A percentile compares a stretch with the other conserved stretches of the same genome.
phyloP scores from a whole-genome alignment of 768 basidiomycete species.

The Galerina sulciceps region DNA sequence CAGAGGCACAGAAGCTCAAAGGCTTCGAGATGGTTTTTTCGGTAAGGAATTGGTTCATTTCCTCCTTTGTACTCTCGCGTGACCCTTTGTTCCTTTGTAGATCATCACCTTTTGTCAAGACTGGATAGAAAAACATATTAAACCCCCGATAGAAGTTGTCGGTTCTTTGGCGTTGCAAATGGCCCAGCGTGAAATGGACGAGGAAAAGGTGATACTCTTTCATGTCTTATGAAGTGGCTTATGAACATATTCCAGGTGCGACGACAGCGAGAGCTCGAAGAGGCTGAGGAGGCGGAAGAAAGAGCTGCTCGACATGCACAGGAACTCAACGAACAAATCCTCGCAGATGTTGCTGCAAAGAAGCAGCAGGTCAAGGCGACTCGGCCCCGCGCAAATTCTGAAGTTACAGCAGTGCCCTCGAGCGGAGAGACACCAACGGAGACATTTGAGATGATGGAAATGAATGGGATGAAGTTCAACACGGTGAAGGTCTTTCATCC shows the following conservation, averaged over 20 bases:
- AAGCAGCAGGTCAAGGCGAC: slow-evolving; percentile 53
- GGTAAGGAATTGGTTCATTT: slow-evolving; percentile 38
- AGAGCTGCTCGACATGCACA: slow-evolving; percentile 56
- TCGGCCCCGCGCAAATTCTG: slow-evolving; percentile 69
- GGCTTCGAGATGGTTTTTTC: slow-evolving; percentile 84
- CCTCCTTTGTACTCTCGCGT: neutral
- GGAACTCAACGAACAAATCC: slow-evolving; percentile 68
- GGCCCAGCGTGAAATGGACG: slow-evolving; percentile 72
- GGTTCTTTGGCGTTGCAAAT: slow-evolving; percentile 82
- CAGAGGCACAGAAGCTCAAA: slow-evolving; percentile 64
- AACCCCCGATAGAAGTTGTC: slow-evolving; percentile 57
- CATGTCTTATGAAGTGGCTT: neutral
- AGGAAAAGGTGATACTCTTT: slow-evolving; percentile 57
- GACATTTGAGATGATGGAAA: slow-evolving; percentile 62
- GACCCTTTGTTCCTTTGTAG: slow-evolving; percentile 35
- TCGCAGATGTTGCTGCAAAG: slow-evolving; percentile 60
- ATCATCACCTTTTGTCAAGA: slow-evolving; percentile 72
- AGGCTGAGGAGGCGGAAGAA: slow-evolving; percentile 54
- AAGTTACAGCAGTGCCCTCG: slow-evolving; percentile 68
- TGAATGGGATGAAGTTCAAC: slow-evolving; percentile 62
- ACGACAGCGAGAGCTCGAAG: slow-evolving; percentile 57
- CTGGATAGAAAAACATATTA: slow-evolving; percentile 65
- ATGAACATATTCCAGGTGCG: slow-evolving; percentile 44
- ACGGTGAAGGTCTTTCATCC: slow-evolving; percentile 77
- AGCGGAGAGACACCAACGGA: slow-evolving; percentile 50